These are phyloP conservation scores for Nakazawaea peltata DNA, from an alignment of 805 yeast species.

Conservation along the genomic window DNA sequence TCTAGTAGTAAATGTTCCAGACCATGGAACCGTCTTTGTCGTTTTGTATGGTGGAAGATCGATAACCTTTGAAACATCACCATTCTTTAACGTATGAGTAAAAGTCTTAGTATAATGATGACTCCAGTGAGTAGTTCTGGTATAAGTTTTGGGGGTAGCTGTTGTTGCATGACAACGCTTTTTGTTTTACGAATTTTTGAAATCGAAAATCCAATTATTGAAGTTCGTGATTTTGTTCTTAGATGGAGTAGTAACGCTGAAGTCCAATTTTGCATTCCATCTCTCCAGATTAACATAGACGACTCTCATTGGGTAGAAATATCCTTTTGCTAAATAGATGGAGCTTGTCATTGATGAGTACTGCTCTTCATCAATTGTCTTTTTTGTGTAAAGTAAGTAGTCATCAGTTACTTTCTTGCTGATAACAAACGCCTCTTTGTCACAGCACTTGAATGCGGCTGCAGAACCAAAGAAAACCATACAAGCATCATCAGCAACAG, in stretches of 20 bases:
- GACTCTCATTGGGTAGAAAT: conserved; percentile 21
- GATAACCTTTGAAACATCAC: neutral
- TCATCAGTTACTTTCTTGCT: neutral
- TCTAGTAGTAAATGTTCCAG: neutral
- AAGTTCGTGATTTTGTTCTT: conserved; percentile 16
- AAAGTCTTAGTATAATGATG: neutral
- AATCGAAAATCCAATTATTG: neutral
- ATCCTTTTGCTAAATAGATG: conserved; percentile 11
- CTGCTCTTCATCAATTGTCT: neutral
- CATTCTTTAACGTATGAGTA: neutral
- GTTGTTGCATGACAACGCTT: conserved; percentile 6
- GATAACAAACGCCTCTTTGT: conserved; percentile 6
- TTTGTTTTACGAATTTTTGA: neutral
- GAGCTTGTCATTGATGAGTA: conserved; percentile 1
- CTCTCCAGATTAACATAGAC: conserved; percentile 16
- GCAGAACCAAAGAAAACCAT: conserved; percentile 23
- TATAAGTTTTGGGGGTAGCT: neutral
- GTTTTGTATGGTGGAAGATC: neutral
- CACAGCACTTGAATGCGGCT: conserved; percentile 27
- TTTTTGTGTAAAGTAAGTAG: conserved; percentile 2
- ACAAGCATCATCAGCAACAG: conserved; percentile 22
- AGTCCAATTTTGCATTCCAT: conserved; percentile 12
- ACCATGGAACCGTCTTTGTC: neutral
- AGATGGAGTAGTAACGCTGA: conserved; percentile 15
- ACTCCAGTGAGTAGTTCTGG: neutral